A percentile compares a stretch with the other conserved stretches of the same genome.
phyloP scores from a whole-genome alignment of 208 protist species.

The Histomonas meleagridis region DNA sequence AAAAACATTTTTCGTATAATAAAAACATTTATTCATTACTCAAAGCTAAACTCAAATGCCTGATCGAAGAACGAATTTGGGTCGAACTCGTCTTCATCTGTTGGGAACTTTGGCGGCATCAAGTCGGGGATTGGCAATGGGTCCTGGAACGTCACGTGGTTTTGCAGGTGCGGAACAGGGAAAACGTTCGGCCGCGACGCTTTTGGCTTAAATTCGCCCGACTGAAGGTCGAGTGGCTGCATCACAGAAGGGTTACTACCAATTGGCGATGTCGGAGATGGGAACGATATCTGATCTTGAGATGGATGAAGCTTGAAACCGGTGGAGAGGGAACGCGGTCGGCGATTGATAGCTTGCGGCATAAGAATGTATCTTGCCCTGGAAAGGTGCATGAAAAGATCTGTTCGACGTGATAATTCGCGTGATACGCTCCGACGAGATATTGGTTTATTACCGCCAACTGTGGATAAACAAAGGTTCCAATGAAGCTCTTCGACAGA shows the following conservation, averaged over 20 bases:
- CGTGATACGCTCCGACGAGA: neutral
- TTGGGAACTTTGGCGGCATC: too few species aligned
- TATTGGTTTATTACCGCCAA: neutral
- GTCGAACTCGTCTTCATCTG: slow-evolving; percentile 4
- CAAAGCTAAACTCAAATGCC: neutral
- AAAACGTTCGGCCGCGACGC: too few species aligned
- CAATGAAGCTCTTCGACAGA: slow-evolving; percentile 20
- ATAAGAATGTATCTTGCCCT: neutral
- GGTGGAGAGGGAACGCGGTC: neutral
- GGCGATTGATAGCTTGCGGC: too few species aligned
- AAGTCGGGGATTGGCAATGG: neutral
- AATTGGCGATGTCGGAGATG: neutral
- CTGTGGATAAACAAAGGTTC: neutral
- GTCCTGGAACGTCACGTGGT: neutral
- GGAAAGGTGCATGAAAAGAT: neutral
- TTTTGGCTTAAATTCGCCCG: too few species aligned
- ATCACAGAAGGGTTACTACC: neutral
- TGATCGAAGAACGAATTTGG: neutral
- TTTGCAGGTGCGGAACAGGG: too few species aligned
- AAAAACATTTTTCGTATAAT: too few species aligned
- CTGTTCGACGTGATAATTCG: neutral
- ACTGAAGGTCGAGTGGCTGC: too few species aligned
- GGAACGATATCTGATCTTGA: neutral
- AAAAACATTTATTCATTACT: too few species aligned
- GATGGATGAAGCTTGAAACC: neutral